These are phyloP conservation scores for Candida ascalaphidarum DNA, from an alignment of 805 yeast genomes.

Conservation along the genomic window DNA sequence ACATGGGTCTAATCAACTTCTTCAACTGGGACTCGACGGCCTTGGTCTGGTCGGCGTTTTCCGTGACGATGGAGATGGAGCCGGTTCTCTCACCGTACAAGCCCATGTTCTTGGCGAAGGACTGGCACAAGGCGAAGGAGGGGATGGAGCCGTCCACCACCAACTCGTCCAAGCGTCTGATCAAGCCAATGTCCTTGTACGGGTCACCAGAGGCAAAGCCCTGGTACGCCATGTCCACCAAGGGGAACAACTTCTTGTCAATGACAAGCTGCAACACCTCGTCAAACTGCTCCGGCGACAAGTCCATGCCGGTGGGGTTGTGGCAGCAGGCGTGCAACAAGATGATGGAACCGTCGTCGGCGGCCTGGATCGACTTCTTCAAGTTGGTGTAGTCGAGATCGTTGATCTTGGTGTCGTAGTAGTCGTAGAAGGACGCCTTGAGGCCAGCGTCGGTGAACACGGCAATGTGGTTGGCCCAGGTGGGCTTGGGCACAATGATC, in stretches of 20 bases:
- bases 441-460: slow-evolving; percentile 73
- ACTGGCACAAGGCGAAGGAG: slow-evolving; percentile 45
- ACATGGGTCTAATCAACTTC: slow-evolving; percentile 74
- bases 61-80: slow-evolving; percentile 58
- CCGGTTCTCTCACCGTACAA: slow-evolving; percentile 59
- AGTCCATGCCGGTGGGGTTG: slow-evolving; percentile 95
- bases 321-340: slow-evolving; percentile 93
- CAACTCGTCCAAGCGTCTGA: slow-evolving; percentile 37
- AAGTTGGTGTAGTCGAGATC: slow-evolving; percentile 59
- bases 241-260: slow-evolving; percentile 57
- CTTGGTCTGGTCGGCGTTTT: slow-evolving; percentile 41
- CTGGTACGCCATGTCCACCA: slow-evolving; percentile 92
- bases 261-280: slow-evolving; percentile 57
- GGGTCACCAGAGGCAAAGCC: slow-evolving; percentile 88
- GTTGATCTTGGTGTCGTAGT: slow-evolving; percentile 57
- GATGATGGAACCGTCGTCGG: slow-evolving; percentile 54
- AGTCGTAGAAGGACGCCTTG: slow-evolving; percentile 52
- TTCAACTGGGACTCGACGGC: slow-evolving; percentile 74
- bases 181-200: slow-evolving; percentile 51
- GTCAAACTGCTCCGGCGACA: slow-evolving; percentile 74
- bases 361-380: slow-evolving; percentile 46
- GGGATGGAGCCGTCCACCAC: slow-evolving; percentile 42
- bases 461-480: slow-evolving; percentile 91
- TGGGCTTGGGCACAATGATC: slow-evolving; percentile 75
- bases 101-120: slow-evolving; percentile 42